Percentiles rank a stretch among this genome's conserved stretches.
phyloP scores from a whole-genome alignment of 2,329 filamentous ascomycete species.

The Apiospora kogelbergensis region DNA sequence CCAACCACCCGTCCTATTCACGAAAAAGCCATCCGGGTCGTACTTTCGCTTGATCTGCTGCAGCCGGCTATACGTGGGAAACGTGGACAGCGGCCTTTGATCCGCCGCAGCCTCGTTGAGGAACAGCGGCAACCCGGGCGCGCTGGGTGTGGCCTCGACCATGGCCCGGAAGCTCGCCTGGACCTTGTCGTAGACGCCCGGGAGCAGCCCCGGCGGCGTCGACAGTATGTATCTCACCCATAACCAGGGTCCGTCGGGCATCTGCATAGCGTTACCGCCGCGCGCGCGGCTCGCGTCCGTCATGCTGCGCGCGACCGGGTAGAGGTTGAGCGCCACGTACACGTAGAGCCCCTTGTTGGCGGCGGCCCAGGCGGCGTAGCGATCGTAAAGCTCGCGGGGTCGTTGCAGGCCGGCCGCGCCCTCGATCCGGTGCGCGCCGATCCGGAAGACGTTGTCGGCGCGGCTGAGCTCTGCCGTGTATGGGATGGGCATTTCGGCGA shows the following conservation, averaged over 20 bases:
- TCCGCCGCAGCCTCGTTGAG: slow-evolving; percentile 29
- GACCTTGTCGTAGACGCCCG: slow-evolving; percentile 25
- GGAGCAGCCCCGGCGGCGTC: slow-evolving; percentile 24
- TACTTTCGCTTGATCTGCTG: slow-evolving; percentile 37
- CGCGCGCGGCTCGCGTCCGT: slow-evolving; percentile 31
- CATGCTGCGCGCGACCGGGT: slow-evolving; percentile 30
- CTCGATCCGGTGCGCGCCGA: slow-evolving; percentile 29
- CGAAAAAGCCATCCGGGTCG: slow-evolving; percentile 35
- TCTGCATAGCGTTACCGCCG: slow-evolving; percentile 34
- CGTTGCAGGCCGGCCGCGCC: slow-evolving; percentile 19
- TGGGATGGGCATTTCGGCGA: slow-evolving; percentile 34
- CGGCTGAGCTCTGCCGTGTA: slow-evolving; percentile 27
- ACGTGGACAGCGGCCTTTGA: slow-evolving; percentile 27
- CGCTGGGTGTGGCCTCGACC: slow-evolving; percentile 27
- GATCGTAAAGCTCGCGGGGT: slow-evolving; percentile 20
- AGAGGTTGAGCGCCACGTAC: slow-evolving; percentile 24
- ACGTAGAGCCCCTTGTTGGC: slow-evolving; percentile 30
- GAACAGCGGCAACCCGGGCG: slow-evolving; percentile 27
- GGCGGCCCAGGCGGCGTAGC: slow-evolving; percentile 30
- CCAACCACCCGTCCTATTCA: slow-evolving; percentile 28
- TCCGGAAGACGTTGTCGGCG: slow-evolving; percentile 34
- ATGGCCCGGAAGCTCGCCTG: slow-evolving; percentile 31
- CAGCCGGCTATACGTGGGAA: slow-evolving; percentile 32
- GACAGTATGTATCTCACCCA: slow-evolving; percentile 31
- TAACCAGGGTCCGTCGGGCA: slow-evolving; percentile 33